These are phyloP conservation scores for Lignosus rhinocerotis DNA, from an alignment of 1,284 basidiomycete genomes.

Conservation along the genomic window DNA sequence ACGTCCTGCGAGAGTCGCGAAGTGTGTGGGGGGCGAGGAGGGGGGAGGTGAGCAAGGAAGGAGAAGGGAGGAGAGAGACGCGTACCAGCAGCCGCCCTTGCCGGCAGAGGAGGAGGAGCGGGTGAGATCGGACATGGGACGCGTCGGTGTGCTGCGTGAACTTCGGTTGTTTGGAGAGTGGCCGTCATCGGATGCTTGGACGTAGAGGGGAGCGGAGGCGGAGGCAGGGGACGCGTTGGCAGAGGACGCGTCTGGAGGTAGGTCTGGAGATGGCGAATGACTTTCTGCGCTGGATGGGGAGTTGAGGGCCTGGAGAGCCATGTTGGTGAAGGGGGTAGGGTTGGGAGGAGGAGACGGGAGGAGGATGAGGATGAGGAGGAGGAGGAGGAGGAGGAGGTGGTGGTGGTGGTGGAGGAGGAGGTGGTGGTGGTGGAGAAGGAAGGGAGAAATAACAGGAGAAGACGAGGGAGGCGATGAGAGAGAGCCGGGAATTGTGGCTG, in stretches of 20 bases:
- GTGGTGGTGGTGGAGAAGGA: no score
- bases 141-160: slow-evolving; percentile 49
- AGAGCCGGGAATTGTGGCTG: slow-evolving; percentile 29
- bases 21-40: slow-evolving; percentile 3
- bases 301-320: slow-evolving; percentile 34
- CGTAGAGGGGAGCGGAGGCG: slow-evolving; percentile 25
- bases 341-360: slow-evolving; percentile 13
- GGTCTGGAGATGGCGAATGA: slow-evolving; percentile 32
- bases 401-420: no score
- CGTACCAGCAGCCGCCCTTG: slow-evolving; percentile 78
- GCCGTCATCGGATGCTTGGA: slow-evolving; percentile 26
- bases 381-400: no score
- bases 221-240: slow-evolving; percentile 33
- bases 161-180: slow-evolving; percentile 28
- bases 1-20: slow-evolving; percentile 56
- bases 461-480: slow-evolving; percentile 17
- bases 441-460: slow-evolving; percentile 16
- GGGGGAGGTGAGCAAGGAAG: slow-evolving; percentile 5
- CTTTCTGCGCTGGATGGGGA: slow-evolving; percentile 37
- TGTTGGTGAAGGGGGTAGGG: slow-evolving; percentile 10
- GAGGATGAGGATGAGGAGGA: slow-evolving; percentile 1
- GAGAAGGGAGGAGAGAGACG: slow-evolving; percentile 7
- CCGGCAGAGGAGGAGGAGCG: slow-evolving; percentile 53
- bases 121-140: slow-evolving; percentile 50
- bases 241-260: slow-evolving; percentile 28